Conservation (phyloP, 768 basidiomycete species). For the Lentinula boryana region DNA sequence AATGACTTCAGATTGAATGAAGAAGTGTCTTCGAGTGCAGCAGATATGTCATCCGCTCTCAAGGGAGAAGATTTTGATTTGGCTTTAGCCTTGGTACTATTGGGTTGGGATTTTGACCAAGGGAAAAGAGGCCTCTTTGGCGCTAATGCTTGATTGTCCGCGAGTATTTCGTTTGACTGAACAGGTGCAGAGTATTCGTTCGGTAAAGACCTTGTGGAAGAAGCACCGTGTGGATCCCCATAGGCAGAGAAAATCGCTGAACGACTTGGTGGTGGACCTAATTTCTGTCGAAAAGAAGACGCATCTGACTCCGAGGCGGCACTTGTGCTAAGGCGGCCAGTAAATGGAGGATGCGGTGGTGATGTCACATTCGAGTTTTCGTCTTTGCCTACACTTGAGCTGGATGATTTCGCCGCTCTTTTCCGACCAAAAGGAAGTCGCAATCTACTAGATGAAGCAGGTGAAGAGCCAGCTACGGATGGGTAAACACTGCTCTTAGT, state of each 20-base stretch:
- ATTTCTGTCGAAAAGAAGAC: constrained; percentile 20
- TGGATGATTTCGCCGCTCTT: constrained; percentile 13
- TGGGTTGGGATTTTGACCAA: constrained; percentile 21
- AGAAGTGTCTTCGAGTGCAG: constrained; percentile 17
- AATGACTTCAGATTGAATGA: constrained; percentile 76
- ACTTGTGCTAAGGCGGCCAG: constrained; percentile 26
- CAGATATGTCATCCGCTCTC: constrained; percentile 24
- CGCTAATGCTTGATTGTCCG: constrained; percentile 15
- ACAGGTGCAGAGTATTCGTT: constrained; percentile 19
- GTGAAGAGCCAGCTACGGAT: constrained; percentile 14
- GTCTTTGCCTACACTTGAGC: constrained; percentile 5
- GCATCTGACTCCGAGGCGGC: constrained; percentile 39
- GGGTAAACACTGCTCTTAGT: constrained; percentile 15
- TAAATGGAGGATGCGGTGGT: constrained; percentile 20
- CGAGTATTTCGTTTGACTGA: constrained; percentile 12
- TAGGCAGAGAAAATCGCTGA: constrained; percentile 60
- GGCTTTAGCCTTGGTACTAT: not conserved
- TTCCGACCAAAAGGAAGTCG: constrained; percentile 39
- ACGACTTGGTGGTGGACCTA: constrained; percentile 56
- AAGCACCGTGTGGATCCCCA: constrained; percentile 41
- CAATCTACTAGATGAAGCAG: constrained; percentile 34
- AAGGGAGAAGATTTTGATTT: not conserved
- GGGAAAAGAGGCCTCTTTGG: constrained; percentile 27
- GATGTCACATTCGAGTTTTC: constrained; percentile 6
- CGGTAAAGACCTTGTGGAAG: constrained; percentile 65